Evolutionary conservation across 768 basidiomycete genomes (phyloP).

Genomic region (Rhodotorula graminis): DNA sequence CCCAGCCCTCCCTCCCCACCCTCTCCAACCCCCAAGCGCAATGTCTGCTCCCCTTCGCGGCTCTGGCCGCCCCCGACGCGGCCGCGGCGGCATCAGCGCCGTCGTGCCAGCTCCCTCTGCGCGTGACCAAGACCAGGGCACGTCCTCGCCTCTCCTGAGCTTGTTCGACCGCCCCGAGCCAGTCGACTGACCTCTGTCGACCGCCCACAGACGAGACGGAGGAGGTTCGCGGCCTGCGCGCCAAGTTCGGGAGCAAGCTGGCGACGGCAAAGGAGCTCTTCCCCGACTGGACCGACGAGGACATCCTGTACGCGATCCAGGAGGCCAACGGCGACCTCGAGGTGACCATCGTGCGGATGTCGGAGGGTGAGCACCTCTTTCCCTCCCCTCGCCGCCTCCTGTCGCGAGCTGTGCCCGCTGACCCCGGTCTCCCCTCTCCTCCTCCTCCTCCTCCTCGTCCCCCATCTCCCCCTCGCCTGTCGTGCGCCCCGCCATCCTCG

Average conservation of each 20-base stretch:
- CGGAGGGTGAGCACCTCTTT: slow-evolving; percentile 24
- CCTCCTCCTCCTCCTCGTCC: not conserved
- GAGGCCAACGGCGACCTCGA: slow-evolving; percentile 41
- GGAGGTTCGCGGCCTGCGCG: slow-evolving; percentile 31
- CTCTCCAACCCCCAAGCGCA: not conserved
- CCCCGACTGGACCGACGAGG: slow-evolving; percentile 40
- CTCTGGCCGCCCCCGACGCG: slow-evolving; percentile 25
- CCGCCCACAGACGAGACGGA: slow-evolving; percentile 19
- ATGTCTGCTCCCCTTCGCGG: slow-evolving; percentile 25
- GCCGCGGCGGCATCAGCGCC: slow-evolving; percentile 14
- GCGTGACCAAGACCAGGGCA: slow-evolving; percentile 4
- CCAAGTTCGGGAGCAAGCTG: slow-evolving; percentile 33
- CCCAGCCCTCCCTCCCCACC: not conserved
- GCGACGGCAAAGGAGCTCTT: slow-evolving; percentile 32
- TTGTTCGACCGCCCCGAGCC: not conserved
- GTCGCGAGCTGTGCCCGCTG: not conserved
- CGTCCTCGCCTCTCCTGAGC: not conserved
- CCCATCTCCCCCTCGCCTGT: not conserved
- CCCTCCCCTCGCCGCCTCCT: not conserved
- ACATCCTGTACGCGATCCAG: slow-evolving; percentile 33
- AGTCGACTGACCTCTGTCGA: not conserved
- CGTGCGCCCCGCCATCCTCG: not conserved
- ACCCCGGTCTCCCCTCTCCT: not conserved
- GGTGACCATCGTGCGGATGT: slow-evolving; percentile 35
- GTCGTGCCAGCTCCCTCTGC: slow-evolving; percentile 12